A percentile compares a stretch with the other conserved stretches of the same genome.
These are phyloP conservation scores for Fusarium proliferatum DNA, from an alignment of 2,329 filamentous ascomycete genomes.

Conservation along the genomic window DNA sequence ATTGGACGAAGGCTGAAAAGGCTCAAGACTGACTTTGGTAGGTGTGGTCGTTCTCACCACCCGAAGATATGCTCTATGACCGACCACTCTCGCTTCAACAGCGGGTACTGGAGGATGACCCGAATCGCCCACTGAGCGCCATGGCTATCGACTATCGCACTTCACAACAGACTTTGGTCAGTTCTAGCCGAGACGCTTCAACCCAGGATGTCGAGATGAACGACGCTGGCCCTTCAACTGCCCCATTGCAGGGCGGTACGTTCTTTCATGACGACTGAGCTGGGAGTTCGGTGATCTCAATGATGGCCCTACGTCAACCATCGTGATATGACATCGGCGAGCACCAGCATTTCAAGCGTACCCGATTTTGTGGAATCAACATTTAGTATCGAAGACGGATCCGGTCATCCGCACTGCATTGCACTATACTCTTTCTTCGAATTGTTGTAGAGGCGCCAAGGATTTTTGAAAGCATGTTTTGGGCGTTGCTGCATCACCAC, in stretches of 20 bases:
- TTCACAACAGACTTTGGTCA: slow-evolving; percentile 44
- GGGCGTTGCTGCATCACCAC: slow-evolving; percentile 51
- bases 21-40: slow-evolving; percentile 55
- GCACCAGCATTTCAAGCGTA: slow-evolving; percentile 11
- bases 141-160: slow-evolving; percentile 59
- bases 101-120: slow-evolving; percentile 57
- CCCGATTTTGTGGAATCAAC: slow-evolving; percentile 32
- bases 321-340: slow-evolving; percentile 27
- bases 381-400: slow-evolving; percentile 37
- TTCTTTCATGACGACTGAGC: slow-evolving; percentile 63
- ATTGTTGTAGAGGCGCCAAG: slow-evolving; percentile 48
- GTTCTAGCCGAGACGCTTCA: slow-evolving; percentile 49
- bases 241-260: slow-evolving; percentile 60
- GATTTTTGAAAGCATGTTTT: slow-evolving; percentile 50
- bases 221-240: slow-evolving; percentile 66
- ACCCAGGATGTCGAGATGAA: slow-evolving; percentile 66
- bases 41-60: slow-evolving; percentile 96
- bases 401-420: slow-evolving; percentile 45
- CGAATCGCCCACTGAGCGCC: slow-evolving; percentile 63
- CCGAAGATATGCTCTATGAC: slow-evolving; percentile 73
- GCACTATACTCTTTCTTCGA: slow-evolving; percentile 46
- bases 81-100: slow-evolving; percentile 63
- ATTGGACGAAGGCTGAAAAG: not conserved
- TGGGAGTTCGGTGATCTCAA: not conserved
- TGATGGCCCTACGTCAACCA: slow-evolving; percentile 15